Base-by-base conservation (phyloP, 352 stramenopile species). In the Phytophthora cryptogea region DNA sequence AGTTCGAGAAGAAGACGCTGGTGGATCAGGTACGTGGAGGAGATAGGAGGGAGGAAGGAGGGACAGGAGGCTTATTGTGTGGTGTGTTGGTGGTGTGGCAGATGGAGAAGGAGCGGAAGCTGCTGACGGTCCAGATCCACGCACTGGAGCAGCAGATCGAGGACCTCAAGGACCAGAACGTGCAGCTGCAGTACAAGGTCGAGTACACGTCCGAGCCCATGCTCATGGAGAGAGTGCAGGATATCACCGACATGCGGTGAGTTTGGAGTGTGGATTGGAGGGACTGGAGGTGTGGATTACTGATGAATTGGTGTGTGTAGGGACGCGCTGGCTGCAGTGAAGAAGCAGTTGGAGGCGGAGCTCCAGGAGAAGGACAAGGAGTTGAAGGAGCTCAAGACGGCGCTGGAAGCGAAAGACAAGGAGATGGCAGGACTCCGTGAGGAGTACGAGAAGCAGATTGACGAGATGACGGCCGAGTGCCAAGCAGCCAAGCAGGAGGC, bases 1-100 rank as follows among this genome's bases (percentile, higher is more conserved):
- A 94, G 60, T 94, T 92, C 41, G 85, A 94, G 66, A 94, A 94
- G 74, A 91, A 90, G 59, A 89, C 73, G 62, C 78, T 94, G 23
- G 83, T 92, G 39, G 80, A 91, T 37, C 68, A 75, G 62, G 78
- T 87, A 53, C 26, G 60, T 5, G 33, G 33, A 28, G 17, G 13
- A 46, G 31, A 35, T 41, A 43, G 8, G 45, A 4, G 17, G 16
- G 20, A 23, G 40, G 13, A 45, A 49, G 13, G 6, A 17, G 37
- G 27, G 31, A 31, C 17, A 23, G 39, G 26, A 35, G 30, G 14
- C 10, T 54, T 45, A 59, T 26, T 43, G 45, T 11, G 39, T 5
- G 8, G n/a, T 16, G 51, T 39, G 37, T 48, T 68, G 41, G 35
- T 35, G 4, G 13, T 49, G 10, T 60, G 4, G 50, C 59, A 90